Evolutionary conservation across 805 yeast genomes (phyloP).

Genomic region (Suhomyces sp.): DNA sequence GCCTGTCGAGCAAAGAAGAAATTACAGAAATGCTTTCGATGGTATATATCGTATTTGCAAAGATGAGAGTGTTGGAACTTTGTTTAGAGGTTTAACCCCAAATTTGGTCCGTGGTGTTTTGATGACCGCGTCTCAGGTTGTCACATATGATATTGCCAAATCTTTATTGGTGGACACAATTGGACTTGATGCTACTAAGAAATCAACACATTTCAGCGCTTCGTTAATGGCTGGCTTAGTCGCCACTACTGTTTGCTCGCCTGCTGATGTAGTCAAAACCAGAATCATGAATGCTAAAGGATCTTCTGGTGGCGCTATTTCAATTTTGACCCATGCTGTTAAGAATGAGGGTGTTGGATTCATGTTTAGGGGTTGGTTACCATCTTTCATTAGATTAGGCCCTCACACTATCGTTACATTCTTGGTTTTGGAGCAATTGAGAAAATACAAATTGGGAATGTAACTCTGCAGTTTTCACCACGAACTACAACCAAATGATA

Average conservation of each 20-base stretch:
- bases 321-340: conserved; percentile 53
- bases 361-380: conserved; percentile 90
- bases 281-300: conserved; percentile 73
- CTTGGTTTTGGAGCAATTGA: conserved; percentile 63
- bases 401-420: conserved; percentile 76
- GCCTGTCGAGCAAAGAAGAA: conserved; percentile 61
- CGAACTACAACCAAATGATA: background rate
- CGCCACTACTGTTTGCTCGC: conserved; percentile 90
- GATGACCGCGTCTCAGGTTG: conserved; percentile 91
- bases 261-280: conserved; percentile 88
- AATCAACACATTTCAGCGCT: conserved; percentile 73
- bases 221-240: conserved; percentile 80
- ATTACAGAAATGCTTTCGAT: conserved; percentile 74
- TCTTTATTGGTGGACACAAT: conserved; percentile 49
- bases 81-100: conserved; percentile 75
- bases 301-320: conserved; percentile 41
- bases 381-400: conserved; percentile 80
- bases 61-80: conserved; percentile 58
- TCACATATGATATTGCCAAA: conserved; percentile 78
- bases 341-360: conserved; percentile 70
- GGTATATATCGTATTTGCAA: conserved; percentile 59
- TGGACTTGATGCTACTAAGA: conserved; percentile 54
- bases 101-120: conserved; percentile 76
- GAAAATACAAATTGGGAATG: conserved; percentile 52
- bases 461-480: conserved; percentile 5